Evolutionary conservation across 306 rosid species (phyloP), one percentile per base, ranked within the genome.

Genomic region (Lathyrus sativus): DNA sequence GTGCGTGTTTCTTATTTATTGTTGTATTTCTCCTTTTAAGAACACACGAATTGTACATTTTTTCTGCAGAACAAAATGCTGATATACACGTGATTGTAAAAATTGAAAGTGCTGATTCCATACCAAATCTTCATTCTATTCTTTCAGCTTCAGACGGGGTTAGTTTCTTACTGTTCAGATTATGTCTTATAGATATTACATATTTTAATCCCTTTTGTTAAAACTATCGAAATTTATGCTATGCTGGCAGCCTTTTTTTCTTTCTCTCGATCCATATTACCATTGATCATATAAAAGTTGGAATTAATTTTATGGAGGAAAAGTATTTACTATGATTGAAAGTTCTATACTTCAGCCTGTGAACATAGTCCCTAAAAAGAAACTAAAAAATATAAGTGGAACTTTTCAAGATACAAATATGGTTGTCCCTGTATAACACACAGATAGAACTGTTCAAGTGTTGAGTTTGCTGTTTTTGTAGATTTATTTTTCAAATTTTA

Each of bases 101-200:
- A 84, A 93, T 93, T 82, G 98, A 93, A 82, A 90, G 98, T 79
- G 98, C 98, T 1, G 97, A 93, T 82, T 93, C 97, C 45, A 93
- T 93, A 41, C 87, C 87, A 43, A 93, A 93, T 81, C 97, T 93
- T 66, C 98, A 83, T 37, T 86, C 97, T 15, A 93, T 90, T 74
- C 85, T 93, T 78, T 78, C 84, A 33, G 98, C 96, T 74, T 88
- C 97, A 62, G 95, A 93, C 68, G 97, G 98, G 96, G 98, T 93
- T 80, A 45, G 98, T 79, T 67, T 62, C 60, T 50, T 58, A 51
- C 50, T 38, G 45, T 22, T 48, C 54, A 33, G 53, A 69, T 68
- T 7, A 60, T 35, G 50, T 53, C 44, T 67, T 57, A 26, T 61
- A 51, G 68, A 29, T 66, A 19, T 19, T 48, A 11, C 62, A 73